Percentiles rank a stretch among this genome's conserved stretches.
Evolutionary conservation across 306 rosid genomes (phyloP).

Genomic region (Styphnolobium japonicum): DNA sequence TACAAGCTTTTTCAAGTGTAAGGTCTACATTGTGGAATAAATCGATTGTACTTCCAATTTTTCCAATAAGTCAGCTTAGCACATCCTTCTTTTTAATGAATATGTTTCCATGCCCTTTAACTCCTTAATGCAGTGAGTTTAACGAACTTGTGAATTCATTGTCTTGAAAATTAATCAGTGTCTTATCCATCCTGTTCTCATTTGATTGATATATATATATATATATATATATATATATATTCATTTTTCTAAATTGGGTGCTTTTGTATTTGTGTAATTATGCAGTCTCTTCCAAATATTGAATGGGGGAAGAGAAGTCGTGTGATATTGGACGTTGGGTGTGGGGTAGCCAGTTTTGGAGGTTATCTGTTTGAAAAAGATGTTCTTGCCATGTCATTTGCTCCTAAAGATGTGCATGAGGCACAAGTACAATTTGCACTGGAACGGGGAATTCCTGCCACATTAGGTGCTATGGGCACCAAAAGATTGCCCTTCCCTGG

Average conservation of each 20-base stretch:
- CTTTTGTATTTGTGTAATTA: neutral
- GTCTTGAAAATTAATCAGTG: neutral
- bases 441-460: conserved; percentile 90
- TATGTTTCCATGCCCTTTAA: neutral
- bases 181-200: neutral
- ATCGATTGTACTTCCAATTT: neutral
- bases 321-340: conserved; percentile 81
- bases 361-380: conserved; percentile 80
- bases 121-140: neutral
- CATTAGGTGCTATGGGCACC: conserved; percentile 77
- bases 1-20: conserved; percentile 1
- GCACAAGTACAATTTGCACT: conserved; percentile 93
- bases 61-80: neutral
- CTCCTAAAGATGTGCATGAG: conserved; percentile 92
- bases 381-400: conserved; percentile 79
- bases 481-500: conserved; percentile 76
- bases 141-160: neutral
- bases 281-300: conserved; percentile 67
- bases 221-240: too few relatives aligned
- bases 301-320: conserved; percentile 91
- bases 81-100: neutral
- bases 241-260: neutral
- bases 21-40: neutral
- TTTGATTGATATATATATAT: conserved; percentile 1
- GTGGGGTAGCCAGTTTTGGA: conserved; percentile 95